Evolutionary conservation across 768 basidiomycete genomes (phyloP), one percentile per base, ranked within the genome.

Genomic region (Phaffia tasmanica): DNA sequence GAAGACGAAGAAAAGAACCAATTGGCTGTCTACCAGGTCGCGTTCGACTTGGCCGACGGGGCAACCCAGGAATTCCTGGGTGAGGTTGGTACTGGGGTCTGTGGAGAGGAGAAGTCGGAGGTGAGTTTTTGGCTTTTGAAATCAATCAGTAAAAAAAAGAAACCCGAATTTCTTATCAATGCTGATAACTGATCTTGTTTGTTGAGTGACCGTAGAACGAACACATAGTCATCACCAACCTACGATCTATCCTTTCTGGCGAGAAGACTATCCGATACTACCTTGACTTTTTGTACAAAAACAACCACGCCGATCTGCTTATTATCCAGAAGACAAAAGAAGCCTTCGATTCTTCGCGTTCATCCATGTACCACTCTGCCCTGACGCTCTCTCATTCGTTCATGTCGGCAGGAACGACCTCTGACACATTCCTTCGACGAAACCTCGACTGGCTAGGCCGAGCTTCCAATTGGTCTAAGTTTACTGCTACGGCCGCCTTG

Each of bases 391-490:
- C 93, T 75, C 97, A 99, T 76, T 92, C 95, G 1, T 98, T 93
- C 76, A 93, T 94, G 85, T 86, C 95, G 74, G 85, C 94, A n/a
- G 95, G 95, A 57, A 99, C 95, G 3, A 91, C 92, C 0, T 93
- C 92, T 1, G 95, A 99, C 73, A 75, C 82, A 29, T 99, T 98
- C 70, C 80, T 99, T 23, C 85, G 92, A 16, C 89, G 97, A 62
- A 98, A 98, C 75, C 82, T 99, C 46, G 94, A 97, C 74, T 99
- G 93, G 92, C 83, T 99, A 4, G 88, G 84, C 14, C 82, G 89
- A 62, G 95, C 95, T 2, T 86, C 86, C 30, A 98, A 99, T 75
- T 99, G 95, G 95, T 89, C 91, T 32, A 99, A 98, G 74, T 99
- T 98, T 78, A 89, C 91, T 3, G 90, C 95, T 7, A 97, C 95